A percentile compares a stretch with the other conserved stretches of the same genome.
These are phyloP conservation scores for Trichoderma sp. DNA, from an alignment of 2,329 filamentous ascomycete species.

Conservation along the genomic window DNA sequence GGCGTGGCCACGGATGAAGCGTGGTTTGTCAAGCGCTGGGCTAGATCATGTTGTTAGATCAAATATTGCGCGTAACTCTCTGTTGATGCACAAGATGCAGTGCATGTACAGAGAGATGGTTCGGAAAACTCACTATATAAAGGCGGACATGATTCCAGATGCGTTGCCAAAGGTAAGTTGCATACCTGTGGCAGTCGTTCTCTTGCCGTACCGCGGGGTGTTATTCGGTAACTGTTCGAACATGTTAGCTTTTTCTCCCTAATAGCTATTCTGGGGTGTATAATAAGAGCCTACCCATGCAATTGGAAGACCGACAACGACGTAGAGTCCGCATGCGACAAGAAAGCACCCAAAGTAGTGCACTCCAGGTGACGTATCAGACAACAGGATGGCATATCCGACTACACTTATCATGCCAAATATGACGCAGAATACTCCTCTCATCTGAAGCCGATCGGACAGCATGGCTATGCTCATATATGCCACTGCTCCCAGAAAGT, in stretches of 20 bases:
- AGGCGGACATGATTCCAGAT: slow-evolving; percentile 72
- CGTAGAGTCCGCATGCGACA: slow-evolving; percentile 72
- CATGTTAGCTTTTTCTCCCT: background rate
- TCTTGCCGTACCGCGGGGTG: slow-evolving; percentile 72
- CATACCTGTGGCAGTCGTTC: slow-evolving; percentile 70
- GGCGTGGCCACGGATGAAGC: slow-evolving; percentile 63
- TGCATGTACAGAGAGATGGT: background rate
- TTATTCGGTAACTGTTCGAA: slow-evolving; percentile 58
- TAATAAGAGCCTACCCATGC: slow-evolving; percentile 47
- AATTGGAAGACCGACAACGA: slow-evolving; percentile 56
- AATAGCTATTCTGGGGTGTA: background rate
- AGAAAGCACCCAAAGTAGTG: slow-evolving; percentile 77
- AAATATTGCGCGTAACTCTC: too few species aligned
- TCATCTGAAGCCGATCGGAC: slow-evolving; percentile 66
- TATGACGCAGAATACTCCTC: slow-evolving; percentile 64
- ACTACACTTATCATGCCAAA: slow-evolving; percentile 65
- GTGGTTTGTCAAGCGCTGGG: slow-evolving; percentile 50
- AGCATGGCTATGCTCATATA: slow-evolving; percentile 68
- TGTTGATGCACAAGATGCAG: background rate
- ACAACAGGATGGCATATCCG: slow-evolving; percentile 69
- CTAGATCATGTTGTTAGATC: slow-evolving; percentile 31
- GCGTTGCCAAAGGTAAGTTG: slow-evolving; percentile 71
- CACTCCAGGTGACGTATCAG: slow-evolving; percentile 58
- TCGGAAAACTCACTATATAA: slow-evolving; percentile 50
- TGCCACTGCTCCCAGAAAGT: slow-evolving; percentile 68